Percentiles rank a stretch among this genome's conserved stretches.
These are phyloP conservation scores for Ogataea allantospora DNA, from an alignment of 805 yeast species.

Conservation along the genomic window DNA sequence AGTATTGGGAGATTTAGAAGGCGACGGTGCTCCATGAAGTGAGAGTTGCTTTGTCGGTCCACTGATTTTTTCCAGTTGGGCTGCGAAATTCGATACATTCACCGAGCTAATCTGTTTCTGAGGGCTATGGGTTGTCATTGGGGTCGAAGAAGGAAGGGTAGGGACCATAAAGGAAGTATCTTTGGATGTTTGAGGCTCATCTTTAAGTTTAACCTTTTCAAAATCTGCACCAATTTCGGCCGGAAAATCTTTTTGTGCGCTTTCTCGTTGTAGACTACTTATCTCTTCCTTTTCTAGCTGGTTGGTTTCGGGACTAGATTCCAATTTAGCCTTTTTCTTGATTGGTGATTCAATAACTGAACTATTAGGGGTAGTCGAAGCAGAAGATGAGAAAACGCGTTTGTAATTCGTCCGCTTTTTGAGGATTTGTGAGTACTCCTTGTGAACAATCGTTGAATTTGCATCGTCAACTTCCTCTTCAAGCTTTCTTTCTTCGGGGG, in stretches of 20 bases:
- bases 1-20: constrained; percentile 4
- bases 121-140: constrained; percentile 14
- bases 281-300: background rate
- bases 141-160: constrained; percentile 19
- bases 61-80: constrained; percentile 10
- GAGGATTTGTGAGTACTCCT: constrained; percentile 23
- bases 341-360: constrained; percentile 1
- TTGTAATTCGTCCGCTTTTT: constrained; percentile 26
- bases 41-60: constrained; percentile 17
- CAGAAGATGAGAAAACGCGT: constrained; percentile 25
- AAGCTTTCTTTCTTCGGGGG: constrained; percentile 19
- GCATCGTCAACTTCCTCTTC: constrained; percentile 14
- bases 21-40: background rate
- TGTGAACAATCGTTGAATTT: constrained; percentile 21
- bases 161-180: constrained; percentile 14
- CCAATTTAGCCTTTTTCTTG: background rate
- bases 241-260: background rate
- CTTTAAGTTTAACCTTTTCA: too few relatives aligned
- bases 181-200: background rate
- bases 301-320: constrained; percentile 1
- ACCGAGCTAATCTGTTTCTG: constrained; percentile 9
- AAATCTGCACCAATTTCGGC: too few relatives aligned
- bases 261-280: too few relatives aligned
- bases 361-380: constrained; percentile 13
- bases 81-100: constrained; percentile 17